Percentiles rank a stretch among this genome's conserved stretches.
Evolutionary conservation across 2,329 filamentous ascomycete species (phyloP).

Genomic region (Aspergillus hiratsukae): DNA sequence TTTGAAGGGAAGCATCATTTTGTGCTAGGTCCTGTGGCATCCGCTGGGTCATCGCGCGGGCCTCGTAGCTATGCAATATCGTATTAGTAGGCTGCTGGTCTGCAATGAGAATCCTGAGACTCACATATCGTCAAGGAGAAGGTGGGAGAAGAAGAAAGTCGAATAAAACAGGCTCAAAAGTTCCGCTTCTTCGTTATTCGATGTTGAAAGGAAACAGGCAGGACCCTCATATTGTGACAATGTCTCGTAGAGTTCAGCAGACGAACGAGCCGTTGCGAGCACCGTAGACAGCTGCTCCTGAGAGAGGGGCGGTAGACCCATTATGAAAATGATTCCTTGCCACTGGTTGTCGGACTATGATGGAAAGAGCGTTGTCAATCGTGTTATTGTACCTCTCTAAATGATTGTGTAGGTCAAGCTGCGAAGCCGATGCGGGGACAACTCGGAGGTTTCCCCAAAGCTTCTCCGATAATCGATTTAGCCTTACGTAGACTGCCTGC

Average conservation of each 20-base stretch:
- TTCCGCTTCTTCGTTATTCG: slow-evolving; percentile 18
- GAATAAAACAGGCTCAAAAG: slow-evolving; percentile 37
- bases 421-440: slow-evolving; percentile 26
- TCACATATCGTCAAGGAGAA: slow-evolving; percentile 38
- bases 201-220: slow-evolving; percentile 27
- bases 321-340: slow-evolving; percentile 6
- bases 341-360: background rate
- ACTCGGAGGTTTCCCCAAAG: slow-evolving; percentile 26
- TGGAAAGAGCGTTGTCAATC: background rate
- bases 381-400: background rate
- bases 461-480: slow-evolving; percentile 1
- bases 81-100: slow-evolving; percentile 1
- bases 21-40: slow-evolving; percentile 29
- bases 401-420: background rate
- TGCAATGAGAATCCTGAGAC: slow-evolving; percentile 9
- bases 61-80: slow-evolving; percentile 30
- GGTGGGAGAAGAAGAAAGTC: slow-evolving; percentile 36
- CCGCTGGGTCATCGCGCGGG: slow-evolving; percentile 35
- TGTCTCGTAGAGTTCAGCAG: slow-evolving; percentile 32
- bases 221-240: slow-evolving; percentile 34
- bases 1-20: slow-evolving; percentile 30
- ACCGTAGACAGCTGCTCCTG: slow-evolving; percentile 27
- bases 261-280: slow-evolving; percentile 23
- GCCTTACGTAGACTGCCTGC: background rate
- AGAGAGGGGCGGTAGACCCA: slow-evolving; percentile 29